Evolutionary conservation across 345 rosid genomes (phyloP).

Genomic region (Clausena lansium): DNA sequence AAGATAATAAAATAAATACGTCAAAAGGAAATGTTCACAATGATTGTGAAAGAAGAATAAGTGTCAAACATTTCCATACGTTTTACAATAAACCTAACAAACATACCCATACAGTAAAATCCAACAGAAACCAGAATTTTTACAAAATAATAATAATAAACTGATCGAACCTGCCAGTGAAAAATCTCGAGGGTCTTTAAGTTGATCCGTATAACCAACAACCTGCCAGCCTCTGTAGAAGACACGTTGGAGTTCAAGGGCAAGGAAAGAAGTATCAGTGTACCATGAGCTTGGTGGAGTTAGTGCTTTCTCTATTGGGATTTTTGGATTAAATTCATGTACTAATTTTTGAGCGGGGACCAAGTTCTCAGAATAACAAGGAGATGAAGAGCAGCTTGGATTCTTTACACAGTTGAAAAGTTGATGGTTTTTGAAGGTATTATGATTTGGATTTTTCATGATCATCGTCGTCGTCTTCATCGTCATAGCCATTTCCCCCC

Average conservation of each 20-base stretch:
- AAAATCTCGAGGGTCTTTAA: constrained; percentile 62
- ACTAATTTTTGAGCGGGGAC: constrained; percentile 25
- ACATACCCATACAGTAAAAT: background rate
- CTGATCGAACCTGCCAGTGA: constrained; percentile 70
- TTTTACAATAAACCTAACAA: background rate
- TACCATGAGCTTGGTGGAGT: constrained; percentile 93
- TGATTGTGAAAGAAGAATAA: no score
- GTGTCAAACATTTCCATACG: background rate
- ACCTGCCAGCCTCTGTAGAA: constrained; percentile 88
- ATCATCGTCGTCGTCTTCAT: background rate
- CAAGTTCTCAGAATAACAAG: constrained; percentile 1
- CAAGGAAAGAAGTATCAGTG: constrained; percentile 54
- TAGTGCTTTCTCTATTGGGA: constrained; percentile 64
- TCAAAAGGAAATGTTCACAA: background rate
- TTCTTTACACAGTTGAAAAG: background rate
- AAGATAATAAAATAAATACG: no score
- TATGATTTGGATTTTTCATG: background rate
- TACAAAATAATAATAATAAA: background rate
- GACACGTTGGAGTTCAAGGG: constrained; percentile 60
- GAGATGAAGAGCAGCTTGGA: background rate
- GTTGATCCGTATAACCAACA: constrained; percentile 68
- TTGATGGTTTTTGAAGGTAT: background rate
- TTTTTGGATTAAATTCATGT: constrained; percentile 52
- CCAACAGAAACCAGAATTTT: background rate
- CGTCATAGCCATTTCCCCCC: background rate